phyloP scores from a whole-genome alignment of 2,329 filamentous ascomycete species.

The Fusarium drepaniforme region DNA sequence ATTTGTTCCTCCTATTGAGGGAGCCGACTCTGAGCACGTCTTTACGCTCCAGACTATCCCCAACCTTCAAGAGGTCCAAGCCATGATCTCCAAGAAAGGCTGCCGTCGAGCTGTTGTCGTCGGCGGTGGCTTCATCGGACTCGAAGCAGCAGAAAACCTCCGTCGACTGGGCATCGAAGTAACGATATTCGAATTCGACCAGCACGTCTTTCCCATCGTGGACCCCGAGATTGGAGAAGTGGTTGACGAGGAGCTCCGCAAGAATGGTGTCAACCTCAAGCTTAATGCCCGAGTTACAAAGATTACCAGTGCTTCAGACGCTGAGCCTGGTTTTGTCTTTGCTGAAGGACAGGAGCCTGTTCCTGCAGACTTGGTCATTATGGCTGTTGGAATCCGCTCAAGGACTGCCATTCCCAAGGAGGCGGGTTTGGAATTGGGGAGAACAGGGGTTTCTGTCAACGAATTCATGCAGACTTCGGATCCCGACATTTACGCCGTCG shows the following conservation, averaged over 20 bases:
- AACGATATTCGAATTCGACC: slow-evolving; percentile 11
- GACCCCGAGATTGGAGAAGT: slow-evolving; percentile 13
- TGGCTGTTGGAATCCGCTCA: slow-evolving; percentile 11
- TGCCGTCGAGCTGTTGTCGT: slow-evolving; percentile 4
- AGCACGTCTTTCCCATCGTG: slow-evolving; percentile 14
- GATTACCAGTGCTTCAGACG: neutral
- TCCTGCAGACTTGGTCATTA: slow-evolving; percentile 11
- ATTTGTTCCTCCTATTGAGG: neutral
- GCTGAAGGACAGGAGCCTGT: slow-evolving; percentile 3
- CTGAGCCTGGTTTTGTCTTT: neutral
- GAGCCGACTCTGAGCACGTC: slow-evolving; percentile 2
- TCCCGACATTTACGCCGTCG: slow-evolving; percentile 16
- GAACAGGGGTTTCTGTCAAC: slow-evolving; percentile 14
- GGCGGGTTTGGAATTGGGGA: slow-evolving; percentile 6
- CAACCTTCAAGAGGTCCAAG: slow-evolving; percentile 8
- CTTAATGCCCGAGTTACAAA: neutral
- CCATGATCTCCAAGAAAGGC: neutral
- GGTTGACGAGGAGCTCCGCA: slow-evolving; percentile 8
- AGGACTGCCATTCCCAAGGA: slow-evolving; percentile 5
- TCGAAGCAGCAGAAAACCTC: slow-evolving; percentile 19
- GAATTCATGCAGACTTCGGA: slow-evolving; percentile 17
- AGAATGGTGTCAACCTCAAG: slow-evolving; percentile 5
- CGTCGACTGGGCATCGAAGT: slow-evolving; percentile 13
- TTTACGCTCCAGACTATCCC: slow-evolving; percentile 16
- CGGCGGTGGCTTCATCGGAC: slow-evolving; percentile 22